Evolutionary conservation across 176 grass and related monocot genomes (phyloP).

Genomic region (Microstegium vimineum): DNA sequence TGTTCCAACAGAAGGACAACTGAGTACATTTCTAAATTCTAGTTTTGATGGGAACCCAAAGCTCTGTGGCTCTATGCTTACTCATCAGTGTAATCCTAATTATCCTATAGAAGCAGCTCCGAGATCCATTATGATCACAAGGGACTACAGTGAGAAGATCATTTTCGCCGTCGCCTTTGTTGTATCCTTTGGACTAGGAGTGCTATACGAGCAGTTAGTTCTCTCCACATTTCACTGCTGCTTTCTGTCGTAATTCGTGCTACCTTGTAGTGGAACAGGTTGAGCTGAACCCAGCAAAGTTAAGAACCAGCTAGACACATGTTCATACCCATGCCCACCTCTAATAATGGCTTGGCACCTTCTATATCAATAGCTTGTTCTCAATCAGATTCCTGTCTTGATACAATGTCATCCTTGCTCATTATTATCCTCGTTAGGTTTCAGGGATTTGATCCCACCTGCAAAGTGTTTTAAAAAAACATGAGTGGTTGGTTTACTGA

Average conservation of each 20-base stretch:
- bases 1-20: neutral
- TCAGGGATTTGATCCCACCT: neutral
- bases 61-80: neutral
- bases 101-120: neutral
- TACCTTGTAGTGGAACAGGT: neutral
- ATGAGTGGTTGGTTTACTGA: neutral
- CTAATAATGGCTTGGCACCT: neutral
- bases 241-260: neutral
- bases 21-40: neutral
- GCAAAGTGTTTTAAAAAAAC: too few species aligned
- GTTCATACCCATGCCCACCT: too few species aligned
- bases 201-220: neutral
- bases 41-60: neutral
- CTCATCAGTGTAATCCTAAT: neutral
- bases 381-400: neutral
- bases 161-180: neutral
- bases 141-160: neutral
- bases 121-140: neutral
- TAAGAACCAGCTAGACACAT: neutral
- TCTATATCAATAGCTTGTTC: neutral
- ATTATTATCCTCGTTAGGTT: neutral
- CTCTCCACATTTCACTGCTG: neutral
- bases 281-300: neutral
- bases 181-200: neutral
- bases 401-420: neutral